phyloP scores from a whole-genome alignment of 192 early-diverging fungal species.

The Coemansia sp. region DNA sequence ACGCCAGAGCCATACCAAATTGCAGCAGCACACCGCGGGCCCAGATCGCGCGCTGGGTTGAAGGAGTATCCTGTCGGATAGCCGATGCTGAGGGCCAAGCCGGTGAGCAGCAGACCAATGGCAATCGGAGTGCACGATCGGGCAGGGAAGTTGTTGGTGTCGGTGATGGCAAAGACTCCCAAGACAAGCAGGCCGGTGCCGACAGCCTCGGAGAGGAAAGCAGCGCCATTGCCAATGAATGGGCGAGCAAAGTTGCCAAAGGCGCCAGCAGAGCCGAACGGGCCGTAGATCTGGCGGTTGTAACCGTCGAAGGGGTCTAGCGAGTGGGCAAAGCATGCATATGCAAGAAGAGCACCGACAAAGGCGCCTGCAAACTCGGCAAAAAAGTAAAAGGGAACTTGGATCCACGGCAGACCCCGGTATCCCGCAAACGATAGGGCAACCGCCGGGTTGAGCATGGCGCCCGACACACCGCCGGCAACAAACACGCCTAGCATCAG shows the following conservation, averaged over 20 bases:
- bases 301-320: constrained; percentile 50
- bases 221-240: constrained; percentile 53
- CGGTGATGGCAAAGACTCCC: constrained; percentile 59
- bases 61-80: constrained; percentile 62
- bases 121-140: constrained; percentile 54
- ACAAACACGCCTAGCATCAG: constrained; percentile 51
- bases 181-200: constrained; percentile 64
- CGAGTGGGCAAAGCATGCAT: constrained; percentile 48
- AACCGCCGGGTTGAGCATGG: constrained; percentile 54
- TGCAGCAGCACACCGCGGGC: constrained; percentile 66
- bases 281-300: constrained; percentile 39
- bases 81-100: constrained; percentile 58
- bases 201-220: constrained; percentile 57
- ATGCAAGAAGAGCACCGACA: constrained; percentile 50
- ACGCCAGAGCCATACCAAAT: constrained; percentile 67
- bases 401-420: constrained; percentile 54
- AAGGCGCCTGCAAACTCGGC: constrained; percentile 57
- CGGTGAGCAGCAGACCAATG: constrained; percentile 59
- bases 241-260: constrained; percentile 52
- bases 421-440: constrained; percentile 51
- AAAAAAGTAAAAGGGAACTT: constrained; percentile 53
- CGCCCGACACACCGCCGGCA: constrained; percentile 48
- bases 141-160: constrained; percentile 56
- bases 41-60: constrained; percentile 78
- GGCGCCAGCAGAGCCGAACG: constrained; percentile 42